phyloP scores from a whole-genome alignment of 2,329 filamentous ascomycete genomes.

The Colletotrichum trifolii region DNA sequence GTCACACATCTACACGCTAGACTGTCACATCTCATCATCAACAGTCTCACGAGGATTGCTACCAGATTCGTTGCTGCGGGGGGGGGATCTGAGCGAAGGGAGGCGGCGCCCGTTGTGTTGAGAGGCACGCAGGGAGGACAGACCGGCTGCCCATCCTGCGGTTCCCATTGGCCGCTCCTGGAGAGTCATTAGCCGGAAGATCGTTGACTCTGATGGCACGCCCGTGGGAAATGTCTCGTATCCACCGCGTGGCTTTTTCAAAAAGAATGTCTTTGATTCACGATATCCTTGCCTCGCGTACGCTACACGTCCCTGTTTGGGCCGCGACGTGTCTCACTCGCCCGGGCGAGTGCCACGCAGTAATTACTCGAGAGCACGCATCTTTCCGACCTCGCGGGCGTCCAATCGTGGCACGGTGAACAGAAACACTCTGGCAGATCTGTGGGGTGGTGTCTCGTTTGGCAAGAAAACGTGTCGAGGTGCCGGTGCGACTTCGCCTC shows the following conservation, averaged over 20 bases:
- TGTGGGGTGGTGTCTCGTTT: slow-evolving; percentile 25
- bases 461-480: slow-evolving; percentile 15
- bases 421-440: slow-evolving; percentile 23
- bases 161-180: slow-evolving; percentile 10
- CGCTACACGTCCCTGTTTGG: neutral
- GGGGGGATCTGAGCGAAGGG: slow-evolving; percentile 6
- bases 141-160: slow-evolving; percentile 8
- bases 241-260: slow-evolving; percentile 2
- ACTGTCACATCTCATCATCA: neutral
- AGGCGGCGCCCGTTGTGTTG: slow-evolving; percentile 29
- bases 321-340: slow-evolving; percentile 15
- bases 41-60: neutral
- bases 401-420: slow-evolving; percentile 11
- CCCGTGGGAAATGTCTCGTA: slow-evolving; percentile 21
- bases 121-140: slow-evolving; percentile 33
- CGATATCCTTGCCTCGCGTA: slow-evolving; percentile 2
- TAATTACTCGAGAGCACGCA: slow-evolving; percentile 14
- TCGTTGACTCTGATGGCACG: slow-evolving; percentile 11
- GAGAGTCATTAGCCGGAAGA: slow-evolving; percentile 20
- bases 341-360: slow-evolving; percentile 14
- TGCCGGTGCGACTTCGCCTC: slow-evolving; percentile 28
- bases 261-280: slow-evolving; percentile 31
- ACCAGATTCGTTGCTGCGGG: neutral
- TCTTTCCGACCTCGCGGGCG: slow-evolving; percentile 19
- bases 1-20: neutral